phyloP scores from a whole-genome alignment of 345 rosid genomes.

The Pugionium dolabratum region DNA sequence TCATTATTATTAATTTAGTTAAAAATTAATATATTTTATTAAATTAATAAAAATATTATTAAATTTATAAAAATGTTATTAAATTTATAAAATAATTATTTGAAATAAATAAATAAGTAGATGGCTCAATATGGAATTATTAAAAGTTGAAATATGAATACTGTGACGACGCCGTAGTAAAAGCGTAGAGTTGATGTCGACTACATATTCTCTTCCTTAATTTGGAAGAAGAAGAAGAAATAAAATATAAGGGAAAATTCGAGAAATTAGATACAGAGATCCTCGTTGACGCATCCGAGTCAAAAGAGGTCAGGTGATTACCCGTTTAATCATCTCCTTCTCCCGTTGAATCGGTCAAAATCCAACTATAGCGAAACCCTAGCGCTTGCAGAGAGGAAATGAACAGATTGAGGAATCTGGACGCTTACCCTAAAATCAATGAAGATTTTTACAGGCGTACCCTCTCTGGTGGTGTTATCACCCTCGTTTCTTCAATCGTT shows the following conservation, averaged over 20 bases:
- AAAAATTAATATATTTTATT: no score
- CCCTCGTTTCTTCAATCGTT: constrained; percentile 60
- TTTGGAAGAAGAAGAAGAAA: constrained; percentile 13
- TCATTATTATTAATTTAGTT: no score
- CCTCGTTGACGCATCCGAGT: constrained; percentile 27
- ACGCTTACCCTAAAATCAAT: constrained; percentile 86
- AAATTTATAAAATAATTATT: no score
- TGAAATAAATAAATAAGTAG: no score
- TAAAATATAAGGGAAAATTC: constrained; percentile 16
- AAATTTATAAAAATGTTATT: no score
- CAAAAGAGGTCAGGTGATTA: constrained; percentile 26
- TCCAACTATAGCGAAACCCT: no score
- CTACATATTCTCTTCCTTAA: constrained; percentile 17
- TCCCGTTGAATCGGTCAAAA: constrained; percentile 23
- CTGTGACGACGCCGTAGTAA: not conserved
- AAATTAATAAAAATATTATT: no score
- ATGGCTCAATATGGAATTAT: not conserved
- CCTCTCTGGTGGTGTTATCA: constrained; percentile 82
- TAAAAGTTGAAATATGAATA: not conserved
- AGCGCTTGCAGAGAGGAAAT: constrained; percentile 15
- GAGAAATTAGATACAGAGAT: constrained; percentile 37
- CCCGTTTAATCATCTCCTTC: constrained; percentile 39
- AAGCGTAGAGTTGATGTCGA: constrained; percentile 5
- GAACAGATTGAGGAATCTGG: constrained; percentile 67
- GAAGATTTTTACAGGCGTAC: constrained; percentile 89